phyloP scores from a whole-genome alignment of 1,139 yeast genomes.

The Kodamaea ohmeri region DNA sequence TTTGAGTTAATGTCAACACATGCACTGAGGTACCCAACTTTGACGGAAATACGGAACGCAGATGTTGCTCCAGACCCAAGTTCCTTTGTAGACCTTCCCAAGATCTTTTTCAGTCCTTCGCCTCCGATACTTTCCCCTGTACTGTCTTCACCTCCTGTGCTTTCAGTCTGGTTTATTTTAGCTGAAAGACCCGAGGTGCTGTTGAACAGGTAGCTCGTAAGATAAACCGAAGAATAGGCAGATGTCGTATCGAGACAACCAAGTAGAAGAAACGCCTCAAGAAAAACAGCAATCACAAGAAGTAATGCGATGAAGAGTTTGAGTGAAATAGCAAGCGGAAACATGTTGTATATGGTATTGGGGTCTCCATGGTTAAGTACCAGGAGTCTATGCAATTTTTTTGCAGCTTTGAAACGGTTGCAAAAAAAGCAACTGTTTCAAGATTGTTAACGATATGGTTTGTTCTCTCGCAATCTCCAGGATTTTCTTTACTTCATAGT shows the following conservation, averaged over 20 bases:
- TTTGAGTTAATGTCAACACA: constrained; percentile 36
- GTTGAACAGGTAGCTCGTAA: constrained; percentile 48
- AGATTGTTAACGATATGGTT: not conserved
- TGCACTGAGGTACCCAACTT: constrained; percentile 51
- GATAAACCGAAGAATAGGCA: constrained; percentile 45
- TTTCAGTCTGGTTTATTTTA: constrained; percentile 7
- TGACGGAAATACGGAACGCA: constrained; percentile 30
- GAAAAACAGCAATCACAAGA: constrained; percentile 37
- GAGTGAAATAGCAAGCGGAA: constrained; percentile 4
- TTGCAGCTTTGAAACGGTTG: constrained; percentile 4
- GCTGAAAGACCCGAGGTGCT: constrained; percentile 24
- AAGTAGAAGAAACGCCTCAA: constrained; percentile 49
- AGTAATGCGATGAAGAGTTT: constrained; percentile 14
- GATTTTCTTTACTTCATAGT: no score
- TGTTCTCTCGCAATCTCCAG: no score
- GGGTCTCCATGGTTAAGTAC: not conserved
- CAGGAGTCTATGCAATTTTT: not conserved
- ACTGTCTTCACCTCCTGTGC: no score
- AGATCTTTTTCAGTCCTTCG: no score
- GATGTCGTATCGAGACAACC: constrained; percentile 46
- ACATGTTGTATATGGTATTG: not conserved
- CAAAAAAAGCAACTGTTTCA: not conserved
- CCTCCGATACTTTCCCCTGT: no score
- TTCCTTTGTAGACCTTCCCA: no score
- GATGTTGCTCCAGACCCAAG: no score